Evolutionary conservation across 306 rosid species (phyloP).

Genomic region (Pterocarpus macrocarpus): DNA sequence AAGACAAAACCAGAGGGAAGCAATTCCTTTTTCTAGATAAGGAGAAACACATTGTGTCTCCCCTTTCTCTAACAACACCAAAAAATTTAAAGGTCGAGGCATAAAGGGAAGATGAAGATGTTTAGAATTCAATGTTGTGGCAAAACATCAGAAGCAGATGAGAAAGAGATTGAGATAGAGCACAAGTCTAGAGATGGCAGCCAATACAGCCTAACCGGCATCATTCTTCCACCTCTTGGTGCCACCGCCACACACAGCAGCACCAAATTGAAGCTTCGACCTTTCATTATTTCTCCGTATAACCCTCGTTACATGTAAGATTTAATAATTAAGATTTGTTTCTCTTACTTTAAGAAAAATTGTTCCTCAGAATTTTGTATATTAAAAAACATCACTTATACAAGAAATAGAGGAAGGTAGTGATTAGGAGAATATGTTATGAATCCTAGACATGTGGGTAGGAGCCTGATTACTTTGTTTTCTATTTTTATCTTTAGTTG

Average conservation of each 20-base stretch:
- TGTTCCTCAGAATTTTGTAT: too few relatives aligned
- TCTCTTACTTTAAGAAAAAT: too few relatives aligned
- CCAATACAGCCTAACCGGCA: slow-evolving; percentile 72
- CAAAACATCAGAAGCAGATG: not conserved
- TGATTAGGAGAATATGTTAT: too few relatives aligned
- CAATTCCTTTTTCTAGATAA: not conserved
- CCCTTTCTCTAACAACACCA: not conserved
- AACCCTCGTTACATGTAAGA: slow-evolving; percentile 58
- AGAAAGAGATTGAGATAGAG: not conserved
- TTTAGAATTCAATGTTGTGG: slow-evolving; percentile 16
- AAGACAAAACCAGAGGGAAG: not conserved
- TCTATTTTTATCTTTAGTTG: too few relatives aligned
- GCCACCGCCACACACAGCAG: slow-evolving; percentile 25
- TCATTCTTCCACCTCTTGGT: slow-evolving; percentile 77
- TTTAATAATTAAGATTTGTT: not conserved
- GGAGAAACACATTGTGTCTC: not conserved
- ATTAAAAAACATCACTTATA: too few relatives aligned
- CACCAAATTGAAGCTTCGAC: slow-evolving; percentile 48
- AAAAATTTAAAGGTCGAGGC: too few relatives aligned
- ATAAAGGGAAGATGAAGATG: not conserved
- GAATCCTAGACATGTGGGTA: too few relatives aligned
- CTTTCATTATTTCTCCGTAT: slow-evolving; percentile 55
- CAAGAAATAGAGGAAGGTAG: too few relatives aligned
- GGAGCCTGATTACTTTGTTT: too few relatives aligned
- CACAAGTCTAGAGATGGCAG: slow-evolving; percentile 53